phyloP scores from a whole-genome alignment of 805 yeast genomes.

The Metschnikowia kunwiensis region DNA sequence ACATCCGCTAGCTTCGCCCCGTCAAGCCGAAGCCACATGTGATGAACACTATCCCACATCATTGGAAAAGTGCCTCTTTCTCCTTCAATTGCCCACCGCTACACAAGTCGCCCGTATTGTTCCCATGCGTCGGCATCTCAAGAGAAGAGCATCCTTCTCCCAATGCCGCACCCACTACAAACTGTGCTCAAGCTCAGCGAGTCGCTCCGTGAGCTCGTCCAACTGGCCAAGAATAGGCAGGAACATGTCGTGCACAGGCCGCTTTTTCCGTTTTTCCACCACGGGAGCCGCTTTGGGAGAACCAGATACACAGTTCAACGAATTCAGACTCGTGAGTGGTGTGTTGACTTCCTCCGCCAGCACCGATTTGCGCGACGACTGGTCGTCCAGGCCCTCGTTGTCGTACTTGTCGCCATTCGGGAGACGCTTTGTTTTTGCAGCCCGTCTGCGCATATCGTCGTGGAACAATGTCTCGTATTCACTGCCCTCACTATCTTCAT shows the following conservation, averaged over 20 bases:
- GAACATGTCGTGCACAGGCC: conserved; percentile 51
- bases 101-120: too few relatives aligned
- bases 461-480: conserved; percentile 17
- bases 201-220: conserved; percentile 41
- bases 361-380: conserved; percentile 3
- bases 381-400: conserved; percentile 10
- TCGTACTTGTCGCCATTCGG: too few relatives aligned
- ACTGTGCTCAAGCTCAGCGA: conserved; percentile 34
- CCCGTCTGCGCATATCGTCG: not conserved
- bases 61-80: too few relatives aligned
- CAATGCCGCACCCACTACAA: not conserved
- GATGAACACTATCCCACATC: too few relatives aligned
- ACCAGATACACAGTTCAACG: conserved; percentile 18
- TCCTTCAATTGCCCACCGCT: too few relatives aligned
- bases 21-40: too few relatives aligned
- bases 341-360: conserved; percentile 24
- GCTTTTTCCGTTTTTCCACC: conserved; percentile 22
- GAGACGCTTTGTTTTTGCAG: too few relatives aligned
- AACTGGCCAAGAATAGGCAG: conserved; percentile 53
- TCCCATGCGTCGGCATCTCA: too few relatives aligned
- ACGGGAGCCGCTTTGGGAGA: conserved; percentile 6
- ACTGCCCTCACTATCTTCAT: conserved; percentile 23
- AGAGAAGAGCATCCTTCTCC: too few relatives aligned
- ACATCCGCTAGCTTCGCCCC: too few relatives aligned
- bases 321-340: conserved; percentile 38